Conservation (phyloP, 139 green algal genomes). For the Limnomonas spitsbergensis region DNA sequence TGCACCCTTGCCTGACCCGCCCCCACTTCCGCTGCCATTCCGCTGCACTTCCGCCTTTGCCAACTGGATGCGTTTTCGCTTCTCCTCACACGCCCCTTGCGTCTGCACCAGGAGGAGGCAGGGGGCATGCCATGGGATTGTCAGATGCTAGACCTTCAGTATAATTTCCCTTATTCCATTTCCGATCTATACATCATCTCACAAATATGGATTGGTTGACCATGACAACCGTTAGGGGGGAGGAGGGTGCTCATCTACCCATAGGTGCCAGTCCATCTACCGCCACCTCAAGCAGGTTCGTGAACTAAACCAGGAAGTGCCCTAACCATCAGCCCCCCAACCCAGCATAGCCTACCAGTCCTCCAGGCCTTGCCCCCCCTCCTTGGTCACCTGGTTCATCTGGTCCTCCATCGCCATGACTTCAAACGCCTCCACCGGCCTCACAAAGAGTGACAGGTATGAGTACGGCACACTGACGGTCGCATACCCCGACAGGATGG, state of each 20-base stretch:
- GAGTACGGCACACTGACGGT: constrained; percentile 87
- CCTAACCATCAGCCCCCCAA: too few relatives aligned
- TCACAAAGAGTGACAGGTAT: constrained; percentile 88
- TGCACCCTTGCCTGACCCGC: background rate
- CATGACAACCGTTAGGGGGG: too few relatives aligned
- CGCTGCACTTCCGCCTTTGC: constrained; percentile 38
- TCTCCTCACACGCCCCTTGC: constrained; percentile 54
- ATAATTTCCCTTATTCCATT: too few relatives aligned
- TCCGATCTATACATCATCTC: too few relatives aligned
- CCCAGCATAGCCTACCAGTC: too few relatives aligned
- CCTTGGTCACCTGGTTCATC: constrained; percentile 55
- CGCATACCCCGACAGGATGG: constrained; percentile 87
- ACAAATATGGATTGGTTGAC: too few relatives aligned
- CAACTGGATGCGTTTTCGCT: constrained; percentile 58
- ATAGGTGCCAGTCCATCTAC: too few relatives aligned
- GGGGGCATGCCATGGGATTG: background rate
- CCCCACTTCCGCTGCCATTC: background rate
- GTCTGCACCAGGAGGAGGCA: constrained; percentile 32
- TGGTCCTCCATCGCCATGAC: constrained; percentile 78
- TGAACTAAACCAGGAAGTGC: too few relatives aligned
- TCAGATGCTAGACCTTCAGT: background rate
- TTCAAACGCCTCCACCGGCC: constrained; percentile 73
- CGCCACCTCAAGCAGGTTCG: too few relatives aligned
- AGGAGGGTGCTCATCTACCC: too few relatives aligned
- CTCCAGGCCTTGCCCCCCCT: too few relatives aligned